Base-by-base conservation (phyloP, 2,329 filamentous ascomycete species). In the Penicillium frequentans region DNA sequence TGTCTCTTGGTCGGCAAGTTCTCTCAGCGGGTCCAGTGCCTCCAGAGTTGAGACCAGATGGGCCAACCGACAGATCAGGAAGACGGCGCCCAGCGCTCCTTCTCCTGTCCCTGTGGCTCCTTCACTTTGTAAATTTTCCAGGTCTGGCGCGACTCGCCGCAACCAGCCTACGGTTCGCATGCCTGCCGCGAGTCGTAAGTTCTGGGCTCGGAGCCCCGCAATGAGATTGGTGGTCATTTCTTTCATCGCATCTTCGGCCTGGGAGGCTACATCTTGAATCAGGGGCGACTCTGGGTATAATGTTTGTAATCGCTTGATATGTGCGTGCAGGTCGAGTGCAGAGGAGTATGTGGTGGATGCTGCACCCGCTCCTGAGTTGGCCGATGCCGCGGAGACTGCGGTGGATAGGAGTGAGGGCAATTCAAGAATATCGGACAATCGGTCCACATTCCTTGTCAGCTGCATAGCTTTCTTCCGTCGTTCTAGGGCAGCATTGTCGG, bases 81-180 rank as follows among this genome's bases (percentile, higher is more conserved):
- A 97, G 1, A 98, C 78, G 0, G 90, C 88, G 1, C 91, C 91
- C 11, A 97, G 80, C 2, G 87, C 84, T 39, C 90, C 86, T 74
- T 96, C 84, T n/a, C 67, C 67, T 0, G 67, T 55, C n/a, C 67
- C 66, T 3, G 65, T 60, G 14, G 59, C 66, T 49, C 67, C 61
- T 49, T 70, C 67, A 19, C 64, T 63, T 23, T 67, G 67, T 5
- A 71, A 62, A 14, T 76, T 75, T 60, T 89, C 86, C 21, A 96
- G 77, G 59, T 96, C 93, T 0, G 93, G 91, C 0, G 93, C 85
- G 5, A 97, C 88, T 31, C 95, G 85, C 44, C 93, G 87, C 45
- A 99, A 81, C 90, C 92, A 97, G 57, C 92, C 91, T 49, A 97
- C 87, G 1, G 91, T 96, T 52, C 96, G 86, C 78, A 99, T 90